Evolutionary conservation across 495 filamentous ascomycete genomes (phyloP).

Genomic region (Lasiosphaeria hispida): DNA sequence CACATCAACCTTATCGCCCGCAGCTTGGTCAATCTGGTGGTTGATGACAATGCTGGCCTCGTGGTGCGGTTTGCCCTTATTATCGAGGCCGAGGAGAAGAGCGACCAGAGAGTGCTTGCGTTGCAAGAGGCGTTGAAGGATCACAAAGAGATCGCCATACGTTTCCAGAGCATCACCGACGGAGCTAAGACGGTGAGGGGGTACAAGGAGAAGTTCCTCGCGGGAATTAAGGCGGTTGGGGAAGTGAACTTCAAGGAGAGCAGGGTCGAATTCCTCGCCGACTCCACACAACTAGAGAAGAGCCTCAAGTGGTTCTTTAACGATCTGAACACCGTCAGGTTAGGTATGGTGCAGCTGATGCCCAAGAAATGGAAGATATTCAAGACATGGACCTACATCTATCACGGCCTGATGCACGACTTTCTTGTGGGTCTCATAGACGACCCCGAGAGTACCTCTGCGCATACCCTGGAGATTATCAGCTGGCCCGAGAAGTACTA

Average conservation of each 20-base stretch:
- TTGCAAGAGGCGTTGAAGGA: constrained; percentile 92
- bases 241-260: constrained; percentile 71
- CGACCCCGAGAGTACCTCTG: constrained; percentile 70
- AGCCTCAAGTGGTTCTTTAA: constrained; percentile 94
- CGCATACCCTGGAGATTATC: constrained; percentile 83
- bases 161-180: constrained; percentile 92
- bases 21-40: constrained; percentile 83
- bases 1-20: constrained; percentile 84
- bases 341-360: constrained; percentile 84
- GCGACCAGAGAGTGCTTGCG: constrained; percentile 83
- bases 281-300: constrained; percentile 82
- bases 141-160: constrained; percentile 85
- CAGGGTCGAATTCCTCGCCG: constrained; percentile 71
- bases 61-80: constrained; percentile 89
- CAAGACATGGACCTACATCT: constrained; percentile 82
- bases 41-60: constrained; percentile 78
- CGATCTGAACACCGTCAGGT: constrained; percentile 85
- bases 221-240: constrained; percentile 70
- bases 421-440: constrained; percentile 79
- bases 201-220: constrained; percentile 93
- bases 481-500: constrained; percentile 96
- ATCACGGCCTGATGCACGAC: constrained; percentile 92
- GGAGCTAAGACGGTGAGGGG: constrained; percentile 88
- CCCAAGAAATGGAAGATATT: constrained; percentile 98
- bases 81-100: constrained; percentile 93